Evolutionary conservation across 169 alveolate genomes (phyloP).

Genomic region (Plasmodium inui): DNA sequence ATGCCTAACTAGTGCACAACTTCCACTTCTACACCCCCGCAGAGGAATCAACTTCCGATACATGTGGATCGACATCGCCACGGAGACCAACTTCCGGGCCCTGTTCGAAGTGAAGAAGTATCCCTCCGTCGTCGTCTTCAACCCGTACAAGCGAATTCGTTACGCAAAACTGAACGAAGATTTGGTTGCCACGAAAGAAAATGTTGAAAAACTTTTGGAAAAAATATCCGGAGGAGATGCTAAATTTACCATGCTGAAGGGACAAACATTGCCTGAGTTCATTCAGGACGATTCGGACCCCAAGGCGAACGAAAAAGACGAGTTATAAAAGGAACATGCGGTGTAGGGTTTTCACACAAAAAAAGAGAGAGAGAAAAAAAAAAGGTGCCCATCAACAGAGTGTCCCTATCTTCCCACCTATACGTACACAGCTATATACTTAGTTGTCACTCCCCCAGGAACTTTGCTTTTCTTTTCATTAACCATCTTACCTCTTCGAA

Average conservation of each 20-base stretch:
- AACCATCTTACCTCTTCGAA: neutral
- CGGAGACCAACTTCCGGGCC: constrained; percentile 84
- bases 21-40: neutral
- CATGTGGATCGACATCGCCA: constrained; percentile 90
- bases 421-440: neutral
- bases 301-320: constrained; percentile 31
- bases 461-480: neutral
- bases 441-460: neutral
- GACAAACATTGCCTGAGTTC: constrained; percentile 86
- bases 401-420: neutral
- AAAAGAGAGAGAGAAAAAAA: neutral
- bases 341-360: neutral
- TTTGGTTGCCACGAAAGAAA: constrained; percentile 79
- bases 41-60: constrained; percentile 86
- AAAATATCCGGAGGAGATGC: constrained; percentile 91
- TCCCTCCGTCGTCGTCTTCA: constrained; percentile 90
- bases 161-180: constrained; percentile 84
- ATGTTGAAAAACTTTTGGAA: constrained; percentile 85
- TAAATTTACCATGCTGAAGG: constrained; percentile 84
- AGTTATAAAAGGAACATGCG: constrained; percentile 6
- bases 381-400: neutral
- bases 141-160: constrained; percentile 87
- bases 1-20: neutral
- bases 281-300: constrained; percentile 28
- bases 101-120: constrained; percentile 78